phyloP scores from a whole-genome alignment of 2,329 filamentous ascomycete genomes.

The Thermomyces lanuginosus region DNA sequence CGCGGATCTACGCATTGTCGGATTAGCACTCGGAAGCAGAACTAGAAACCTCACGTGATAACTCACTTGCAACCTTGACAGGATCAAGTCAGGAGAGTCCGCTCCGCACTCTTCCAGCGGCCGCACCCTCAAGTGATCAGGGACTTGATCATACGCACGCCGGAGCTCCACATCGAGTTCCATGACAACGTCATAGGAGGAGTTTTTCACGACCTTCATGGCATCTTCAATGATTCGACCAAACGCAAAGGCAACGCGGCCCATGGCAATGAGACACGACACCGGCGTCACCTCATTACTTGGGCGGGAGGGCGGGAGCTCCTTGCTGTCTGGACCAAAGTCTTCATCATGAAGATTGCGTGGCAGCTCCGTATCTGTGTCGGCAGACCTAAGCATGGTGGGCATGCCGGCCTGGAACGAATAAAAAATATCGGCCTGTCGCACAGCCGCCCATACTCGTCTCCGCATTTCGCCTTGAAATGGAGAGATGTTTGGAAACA shows the following conservation, averaged over 20 bases:
- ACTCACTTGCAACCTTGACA: slow-evolving; percentile 57
- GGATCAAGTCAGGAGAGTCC: slow-evolving; percentile 52
- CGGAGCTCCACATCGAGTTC: slow-evolving; percentile 43
- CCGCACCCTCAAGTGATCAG: slow-evolving; percentile 62
- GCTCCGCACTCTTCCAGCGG: slow-evolving; percentile 56
- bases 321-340: slow-evolving; percentile 39
- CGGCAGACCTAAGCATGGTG: slow-evolving; percentile 46
- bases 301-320: slow-evolving; percentile 42
- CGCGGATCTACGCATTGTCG: slow-evolving; percentile 39
- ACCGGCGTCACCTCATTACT: slow-evolving; percentile 42
- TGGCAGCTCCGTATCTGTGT: slow-evolving; percentile 46
- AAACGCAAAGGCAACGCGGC: slow-evolving; percentile 26
- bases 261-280: slow-evolving; percentile 34
- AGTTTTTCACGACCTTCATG: slow-evolving; percentile 25
- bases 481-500: slow-evolving; percentile 41
- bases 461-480: slow-evolving; percentile 45
- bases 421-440: slow-evolving; percentile 47
- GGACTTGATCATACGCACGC: slow-evolving; percentile 47
- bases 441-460: slow-evolving; percentile 33
- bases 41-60: background rate
- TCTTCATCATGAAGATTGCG: slow-evolving; percentile 50
- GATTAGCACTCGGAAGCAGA: slow-evolving; percentile 3
- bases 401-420: slow-evolving; percentile 54
- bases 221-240: slow-evolving; percentile 29
- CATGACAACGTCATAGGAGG: slow-evolving; percentile 45